Base-by-base conservation (phyloP, 768 basidiomycete genomes). In the Termitomyces sp. region DNA sequence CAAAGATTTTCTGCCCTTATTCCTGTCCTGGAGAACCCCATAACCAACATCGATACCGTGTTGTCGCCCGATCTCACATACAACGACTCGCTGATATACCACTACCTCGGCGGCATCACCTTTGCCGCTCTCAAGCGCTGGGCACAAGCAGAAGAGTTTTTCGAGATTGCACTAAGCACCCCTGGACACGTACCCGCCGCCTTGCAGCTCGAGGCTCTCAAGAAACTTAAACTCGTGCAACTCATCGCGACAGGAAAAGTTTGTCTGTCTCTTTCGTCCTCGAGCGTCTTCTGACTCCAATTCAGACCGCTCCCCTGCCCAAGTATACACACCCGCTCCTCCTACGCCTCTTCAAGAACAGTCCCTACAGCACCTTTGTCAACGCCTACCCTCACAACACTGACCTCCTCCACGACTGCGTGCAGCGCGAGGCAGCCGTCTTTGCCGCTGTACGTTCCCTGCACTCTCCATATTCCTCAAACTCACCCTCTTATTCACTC, bases 201-300 rank as follows among this genome's bases (percentile, higher is more conserved):
- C 8, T 74, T 94, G 3, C 93, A 96, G 68, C 70, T 94, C 64
- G 93, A 94, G 66, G 93, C 93, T 0, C 73, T 88, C 64, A 95
- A 95, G 78, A 94, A 94, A 71, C 73, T 93, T 48, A 72, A 80
- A 22, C 75, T 95, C 5, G 82, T 93, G 5, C 92, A 94, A 67
- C 71, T 94, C 47, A 90, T 95, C 56, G 75, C 81, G 22, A 78
- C 83, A 53, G 94, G 94, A 18, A 84, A 86, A 79, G 89, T 88
- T 26, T 22, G 74, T 54, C 3, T 5, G 11, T 7, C 26, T 30
- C 16, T 33, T n/a, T 43, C 33, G 30, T 20, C 11, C 5, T 35
- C 26, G 11, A 20, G 46, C 62, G 18, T 9, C 16, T 35, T 7
- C 43, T 11, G 13, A 24, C 35, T 6, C 35, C 58, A 14, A 16